These are phyloP conservation scores for Sclerotiophoma versabilis DNA, from an alignment of 2,329 filamentous ascomycete genomes.

Conservation along the genomic window DNA sequence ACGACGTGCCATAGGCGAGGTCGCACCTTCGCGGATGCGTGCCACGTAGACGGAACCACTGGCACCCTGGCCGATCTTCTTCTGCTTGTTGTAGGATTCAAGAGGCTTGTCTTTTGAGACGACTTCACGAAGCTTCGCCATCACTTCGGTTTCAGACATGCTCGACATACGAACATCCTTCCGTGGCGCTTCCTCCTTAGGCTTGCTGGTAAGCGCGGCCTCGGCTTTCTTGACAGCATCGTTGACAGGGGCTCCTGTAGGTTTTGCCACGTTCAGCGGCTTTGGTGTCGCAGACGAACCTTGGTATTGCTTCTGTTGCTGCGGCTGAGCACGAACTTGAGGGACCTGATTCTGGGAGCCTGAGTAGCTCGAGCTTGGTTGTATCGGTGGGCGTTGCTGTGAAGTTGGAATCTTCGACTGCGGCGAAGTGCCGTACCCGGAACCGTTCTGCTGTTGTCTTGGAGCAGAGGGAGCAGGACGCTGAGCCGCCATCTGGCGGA, in stretches of 20 bases:
- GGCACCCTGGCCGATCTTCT: constrained; percentile 98
- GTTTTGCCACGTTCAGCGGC: constrained; percentile 61
- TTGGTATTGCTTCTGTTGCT: constrained; percentile 44
- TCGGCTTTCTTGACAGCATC: constrained; percentile 90
- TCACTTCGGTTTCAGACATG: constrained; percentile 96
- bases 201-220: constrained; percentile 73
- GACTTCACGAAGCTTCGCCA: constrained; percentile 92
- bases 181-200: constrained; percentile 77
- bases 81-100: constrained; percentile 97
- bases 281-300: constrained; percentile 60
- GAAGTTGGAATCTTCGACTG: constrained; percentile 35
- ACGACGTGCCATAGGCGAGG: constrained; percentile 79
- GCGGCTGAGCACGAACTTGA: constrained; percentile 52
- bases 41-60: constrained; percentile 98
- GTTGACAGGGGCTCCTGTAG: constrained; percentile 57
- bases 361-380: constrained; percentile 54
- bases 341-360: constrained; percentile 50
- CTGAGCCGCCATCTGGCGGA: constrained; percentile 70
- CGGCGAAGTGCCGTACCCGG: constrained; percentile 36
- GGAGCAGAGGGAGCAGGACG: constrained; percentile 82
- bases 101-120: constrained; percentile 96
- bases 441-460: constrained; percentile 46
- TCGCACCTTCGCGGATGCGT: constrained; percentile 86
- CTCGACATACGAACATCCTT: constrained; percentile 98
- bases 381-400: constrained; percentile 49